Evolutionary conservation across 2,329 filamentous ascomycete species (phyloP).

Genomic region (Fonsecaea monophora): DNA sequence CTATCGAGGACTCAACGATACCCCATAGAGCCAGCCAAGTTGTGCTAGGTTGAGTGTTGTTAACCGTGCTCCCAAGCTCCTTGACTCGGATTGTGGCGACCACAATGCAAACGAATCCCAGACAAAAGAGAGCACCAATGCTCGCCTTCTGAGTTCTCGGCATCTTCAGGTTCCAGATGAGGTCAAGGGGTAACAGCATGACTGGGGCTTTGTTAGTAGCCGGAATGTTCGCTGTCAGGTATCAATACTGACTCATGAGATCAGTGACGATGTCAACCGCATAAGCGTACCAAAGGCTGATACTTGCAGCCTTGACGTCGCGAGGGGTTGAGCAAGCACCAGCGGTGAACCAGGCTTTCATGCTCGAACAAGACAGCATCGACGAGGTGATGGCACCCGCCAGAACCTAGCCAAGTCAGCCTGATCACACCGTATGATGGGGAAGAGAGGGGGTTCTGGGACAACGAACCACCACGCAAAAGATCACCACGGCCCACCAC

Average conservation of each 20-base stretch:
- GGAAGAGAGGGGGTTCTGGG: neutral
- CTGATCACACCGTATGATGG: neutral
- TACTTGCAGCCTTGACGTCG: conserved; percentile 16
- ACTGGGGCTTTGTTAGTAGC: conserved; percentile 4
- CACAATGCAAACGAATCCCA: conserved; percentile 12
- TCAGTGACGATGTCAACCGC: conserved; percentile 13
- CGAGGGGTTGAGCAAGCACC: conserved; percentile 14
- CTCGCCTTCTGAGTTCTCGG: neutral
- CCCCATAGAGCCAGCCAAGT: conserved; percentile 14
- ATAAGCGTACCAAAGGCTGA: conserved; percentile 17
- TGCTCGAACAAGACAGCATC: conserved; percentile 17
- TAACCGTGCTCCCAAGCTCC: conserved; percentile 15
- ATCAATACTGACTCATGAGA: conserved; percentile 12
- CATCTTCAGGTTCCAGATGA: conserved; percentile 11
- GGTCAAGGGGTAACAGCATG: conserved; percentile 9
- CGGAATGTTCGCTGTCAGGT: neutral
- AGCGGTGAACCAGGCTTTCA: conserved; percentile 13
- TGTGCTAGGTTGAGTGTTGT: conserved; percentile 12
- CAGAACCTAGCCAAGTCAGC: conserved; percentile 11
- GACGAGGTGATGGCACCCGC: conserved; percentile 9
- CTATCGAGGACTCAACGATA: conserved; percentile 14
- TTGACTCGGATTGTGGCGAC: conserved; percentile 15
- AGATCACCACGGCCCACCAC: conserved; percentile 11
- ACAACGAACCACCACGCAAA: conserved; percentile 9
- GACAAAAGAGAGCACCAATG: conserved; percentile 14